These are phyloP conservation scores for Psilocybe azurescens DNA, from an alignment of 768 basidiomycete genomes.

Conservation along the genomic window DNA sequence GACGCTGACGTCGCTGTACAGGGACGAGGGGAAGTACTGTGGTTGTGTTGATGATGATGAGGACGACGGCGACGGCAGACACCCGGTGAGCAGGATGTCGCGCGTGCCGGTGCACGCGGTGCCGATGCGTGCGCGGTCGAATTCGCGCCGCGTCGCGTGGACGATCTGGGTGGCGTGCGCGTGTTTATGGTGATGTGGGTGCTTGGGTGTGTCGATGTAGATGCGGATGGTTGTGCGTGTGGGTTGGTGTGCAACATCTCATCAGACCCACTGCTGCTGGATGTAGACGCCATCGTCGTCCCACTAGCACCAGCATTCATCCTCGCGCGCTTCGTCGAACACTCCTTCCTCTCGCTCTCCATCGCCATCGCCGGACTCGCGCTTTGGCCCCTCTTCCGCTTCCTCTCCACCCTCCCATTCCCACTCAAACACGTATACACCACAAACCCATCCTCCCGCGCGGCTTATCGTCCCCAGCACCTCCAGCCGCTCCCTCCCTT, in stretches of 20 bases:
- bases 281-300: background rate
- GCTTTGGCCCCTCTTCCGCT: background rate
- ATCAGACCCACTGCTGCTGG: background rate
- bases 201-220: background rate
- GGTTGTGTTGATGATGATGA: too few relatives aligned
- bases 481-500: background rate
- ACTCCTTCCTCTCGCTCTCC: too few relatives aligned
- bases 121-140: conserved; percentile 26
- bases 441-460: conserved; percentile 20
- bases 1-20: conserved; percentile 51
- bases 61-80: background rate
- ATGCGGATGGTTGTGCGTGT: background rate
- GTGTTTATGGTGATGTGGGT: background rate
- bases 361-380: background rate
- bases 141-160: conserved; percentile 23
- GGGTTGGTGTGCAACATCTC: background rate
- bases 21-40: background rate
- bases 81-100: conserved; percentile 50
- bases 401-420: background rate
- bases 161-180: background rate
- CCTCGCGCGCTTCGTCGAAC: background rate
- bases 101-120: conserved; percentile 55
- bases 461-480: conserved; percentile 14
- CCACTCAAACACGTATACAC: background rate
- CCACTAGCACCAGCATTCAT: background rate